Percentiles rank a stretch among this genome's conserved stretches.
phyloP scores from a whole-genome alignment of 805 yeast species.

The Schwanniomyces yamadae region DNA sequence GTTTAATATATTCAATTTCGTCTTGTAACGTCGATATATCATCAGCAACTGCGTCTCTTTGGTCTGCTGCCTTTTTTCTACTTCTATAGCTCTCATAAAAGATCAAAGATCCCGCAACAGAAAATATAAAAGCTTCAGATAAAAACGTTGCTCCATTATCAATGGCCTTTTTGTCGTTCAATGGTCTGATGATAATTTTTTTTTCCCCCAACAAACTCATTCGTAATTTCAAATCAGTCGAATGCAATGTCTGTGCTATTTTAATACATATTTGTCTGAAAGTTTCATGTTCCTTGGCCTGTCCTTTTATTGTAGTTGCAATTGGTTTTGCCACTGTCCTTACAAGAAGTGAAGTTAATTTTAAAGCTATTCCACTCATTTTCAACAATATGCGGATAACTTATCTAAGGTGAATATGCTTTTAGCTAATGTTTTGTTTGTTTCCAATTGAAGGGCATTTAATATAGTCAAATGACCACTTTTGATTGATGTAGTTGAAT shows the following conservation, averaged over 20 bases:
- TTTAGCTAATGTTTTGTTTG: no score
- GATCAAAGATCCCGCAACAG: slow-evolving; percentile 77
- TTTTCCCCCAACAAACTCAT: slow-evolving; percentile 57
- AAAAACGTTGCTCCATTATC: slow-evolving; percentile 79
- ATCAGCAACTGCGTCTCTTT: slow-evolving; percentile 67
- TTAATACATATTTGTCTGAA: slow-evolving; percentile 63
- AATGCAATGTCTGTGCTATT: slow-evolving; percentile 72
- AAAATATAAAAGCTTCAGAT: slow-evolving; percentile 73
- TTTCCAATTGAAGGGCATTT: no score
- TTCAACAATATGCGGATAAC: no score
- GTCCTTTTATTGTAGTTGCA: slow-evolving; percentile 66
- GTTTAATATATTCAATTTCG: slow-evolving; percentile 60
- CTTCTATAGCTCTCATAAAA: slow-evolving; percentile 70
- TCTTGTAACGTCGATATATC: slow-evolving; percentile 69
- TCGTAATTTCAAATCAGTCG: slow-evolving; percentile 60
- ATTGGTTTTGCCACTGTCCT: slow-evolving; percentile 80
- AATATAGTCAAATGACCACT: no score
- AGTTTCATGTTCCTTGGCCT: slow-evolving; percentile 68
- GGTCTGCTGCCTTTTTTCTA: slow-evolving; percentile 57
- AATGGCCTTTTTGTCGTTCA: slow-evolving; percentile 78
- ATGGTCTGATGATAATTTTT: slow-evolving; percentile 62
- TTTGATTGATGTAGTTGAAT: no score
- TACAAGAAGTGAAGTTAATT: slow-evolving; percentile 66
- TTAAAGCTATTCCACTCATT: slow-evolving; percentile 78
- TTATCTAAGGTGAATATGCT: no score